A percentile compares a stretch with the other conserved stretches of the same genome.
These are phyloP conservation scores for Populus hybrid DNA, from an alignment of 441 rosid genomes.

Conservation along the genomic window DNA sequence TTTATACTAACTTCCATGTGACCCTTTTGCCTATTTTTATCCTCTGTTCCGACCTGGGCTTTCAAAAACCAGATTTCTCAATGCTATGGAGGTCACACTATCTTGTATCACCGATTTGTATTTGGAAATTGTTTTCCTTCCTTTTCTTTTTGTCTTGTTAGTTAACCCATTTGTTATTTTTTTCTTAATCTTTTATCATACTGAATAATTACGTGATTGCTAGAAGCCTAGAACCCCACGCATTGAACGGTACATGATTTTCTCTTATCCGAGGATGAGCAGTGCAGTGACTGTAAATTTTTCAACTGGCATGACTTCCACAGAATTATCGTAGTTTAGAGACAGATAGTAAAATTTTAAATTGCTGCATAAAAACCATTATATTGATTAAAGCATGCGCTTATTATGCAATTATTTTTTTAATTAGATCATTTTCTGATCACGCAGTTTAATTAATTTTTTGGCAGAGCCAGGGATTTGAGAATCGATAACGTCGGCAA, in stretches of 20 bases:
- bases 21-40: neutral
- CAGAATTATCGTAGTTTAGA: neutral
- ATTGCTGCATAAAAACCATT: neutral
- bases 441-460: neutral
- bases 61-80: neutral
- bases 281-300: neutral
- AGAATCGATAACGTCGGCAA: conserved; percentile 7
- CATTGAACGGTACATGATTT: neutral
- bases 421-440: conserved; percentile 9
- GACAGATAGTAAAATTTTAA: neutral
- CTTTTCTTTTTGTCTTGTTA: neutral
- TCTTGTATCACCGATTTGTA: neutral
- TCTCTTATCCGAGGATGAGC: neutral
- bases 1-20: neutral
- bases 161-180: neutral
- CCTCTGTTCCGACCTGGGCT: neutral
- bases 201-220: neutral
- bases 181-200: neutral
- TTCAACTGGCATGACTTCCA: neutral
- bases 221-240: neutral
- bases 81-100: neutral
- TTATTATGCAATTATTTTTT: neutral
- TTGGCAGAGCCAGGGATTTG: conserved; percentile 36
- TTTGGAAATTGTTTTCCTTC: neutral
- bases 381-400: neutral